Evolutionary conservation across 179 eudicot species (phyloP), one percentile per base, ranked within the genome.

Genomic region (Patellifolia procumbens): DNA sequence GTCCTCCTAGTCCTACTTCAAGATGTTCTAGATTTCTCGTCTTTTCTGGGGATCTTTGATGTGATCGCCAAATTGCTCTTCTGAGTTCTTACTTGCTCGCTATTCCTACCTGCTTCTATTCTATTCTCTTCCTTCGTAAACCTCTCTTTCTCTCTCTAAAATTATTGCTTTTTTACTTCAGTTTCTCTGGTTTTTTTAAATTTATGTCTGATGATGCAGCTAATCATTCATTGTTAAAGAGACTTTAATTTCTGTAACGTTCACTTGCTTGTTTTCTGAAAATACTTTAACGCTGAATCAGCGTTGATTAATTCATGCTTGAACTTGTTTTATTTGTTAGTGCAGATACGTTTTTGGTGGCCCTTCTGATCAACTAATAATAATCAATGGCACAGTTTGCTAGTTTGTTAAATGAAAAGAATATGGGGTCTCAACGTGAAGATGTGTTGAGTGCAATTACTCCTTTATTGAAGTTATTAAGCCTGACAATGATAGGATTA

Each of bases 391-490:
- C 68, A n/a, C 74, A 79, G 22, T 13, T 82, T 43, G 70, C 28
- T 5, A 79, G 82, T 66, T 67, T 82, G 75, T 79, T 82, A 16
- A 75, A 34, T 72, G 85, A 79, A 49, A 61, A 13, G 24, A 35
- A 13, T 39, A 48, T 82, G 77, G 72, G 66, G n/a, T 82, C 85
- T 65, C 55, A 80, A 15, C 73, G 84, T 2, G 85, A 80, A 69
- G 85, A 85, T 70, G 75, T 89, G 28, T 46, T 86, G 24, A 76
- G 84, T 79, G 90, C 93, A 28, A 84, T 93, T 70, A n/a, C 89
- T 17, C 97, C 97, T 7, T 72, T 91, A 70, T 46, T 93, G 83
- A 91, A 91, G 68, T 85, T 93, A 58, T 77, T 93, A 4, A 63
- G 82, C 53, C 86, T 93, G n/a, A 81, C 97, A 0, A 72, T 85